A percentile compares a stretch with the other conserved stretches of the same genome.
Evolutionary conservation across 225 moss, liverwort and hornwort genomes (phyloP).

Genomic region (Climacium dendroides): DNA sequence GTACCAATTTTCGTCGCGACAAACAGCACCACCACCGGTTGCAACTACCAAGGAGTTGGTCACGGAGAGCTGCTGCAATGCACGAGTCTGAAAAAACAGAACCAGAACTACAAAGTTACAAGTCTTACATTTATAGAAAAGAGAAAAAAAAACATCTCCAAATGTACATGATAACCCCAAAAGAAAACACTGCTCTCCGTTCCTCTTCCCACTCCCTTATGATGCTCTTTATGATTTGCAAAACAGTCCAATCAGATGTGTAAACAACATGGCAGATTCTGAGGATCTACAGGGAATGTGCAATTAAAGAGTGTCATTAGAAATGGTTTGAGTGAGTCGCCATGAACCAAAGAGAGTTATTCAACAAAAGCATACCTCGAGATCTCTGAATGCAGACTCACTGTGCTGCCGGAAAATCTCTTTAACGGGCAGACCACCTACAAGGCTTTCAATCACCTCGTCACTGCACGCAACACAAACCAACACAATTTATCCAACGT

Average conservation of each 20-base stretch:
- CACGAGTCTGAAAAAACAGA: slow-evolving; percentile 35
- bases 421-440: slow-evolving; percentile 47
- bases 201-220: background rate
- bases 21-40: slow-evolving; percentile 85
- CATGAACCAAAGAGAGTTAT: too few species aligned
- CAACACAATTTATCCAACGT: background rate
- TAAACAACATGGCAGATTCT: too few species aligned
- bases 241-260: too few species aligned
- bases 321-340: too few species aligned
- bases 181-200: background rate
- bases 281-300: too few species aligned
- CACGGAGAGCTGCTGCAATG: slow-evolving; percentile 47
- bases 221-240: background rate
- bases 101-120: background rate
- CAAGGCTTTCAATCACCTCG: slow-evolving; percentile 62
- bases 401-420: slow-evolving; percentile 61
- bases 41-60: slow-evolving; percentile 64
- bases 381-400: slow-evolving; percentile 64
- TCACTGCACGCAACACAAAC: slow-evolving; percentile 39
- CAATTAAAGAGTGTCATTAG: too few species aligned
- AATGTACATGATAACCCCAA: background rate
- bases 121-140: background rate
- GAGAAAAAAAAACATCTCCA: background rate
- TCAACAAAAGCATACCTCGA: slow-evolving; percentile 37
- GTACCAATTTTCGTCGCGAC: slow-evolving; percentile 71